Evolutionary conservation across 768 basidiomycete species (phyloP).

Genomic region (Pleurotus ostreatus): DNA sequence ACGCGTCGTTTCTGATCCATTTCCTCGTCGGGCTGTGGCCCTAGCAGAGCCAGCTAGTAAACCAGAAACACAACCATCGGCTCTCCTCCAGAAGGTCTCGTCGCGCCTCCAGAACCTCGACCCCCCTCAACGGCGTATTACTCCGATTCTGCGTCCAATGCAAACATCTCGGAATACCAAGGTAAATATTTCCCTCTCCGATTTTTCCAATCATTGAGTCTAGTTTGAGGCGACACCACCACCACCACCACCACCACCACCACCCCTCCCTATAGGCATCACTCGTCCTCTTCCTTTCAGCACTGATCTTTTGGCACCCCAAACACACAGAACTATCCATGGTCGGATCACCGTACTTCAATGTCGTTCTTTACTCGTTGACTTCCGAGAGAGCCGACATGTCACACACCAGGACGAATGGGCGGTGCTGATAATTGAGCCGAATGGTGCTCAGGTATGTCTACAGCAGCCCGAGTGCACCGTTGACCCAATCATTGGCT

Average conservation of each 20-base stretch:
- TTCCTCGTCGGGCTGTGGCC: constrained; percentile 10
- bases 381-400: constrained; percentile 53
- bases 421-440: constrained; percentile 40
- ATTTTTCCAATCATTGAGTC: not conserved
- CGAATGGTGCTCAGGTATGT: constrained; percentile 33
- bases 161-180: too few species aligned
- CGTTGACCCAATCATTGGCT: not conserved
- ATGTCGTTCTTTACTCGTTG: constrained; percentile 45
- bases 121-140: too few species aligned
- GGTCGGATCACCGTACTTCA: constrained; percentile 49
- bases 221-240: not conserved
- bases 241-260: not conserved
- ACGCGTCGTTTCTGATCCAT: constrained; percentile 30
- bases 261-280: constrained; percentile 27
- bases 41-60: too few species aligned
- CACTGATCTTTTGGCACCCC: constrained; percentile 28
- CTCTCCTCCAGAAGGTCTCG: too few species aligned
- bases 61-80: too few species aligned
- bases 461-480: not conserved
- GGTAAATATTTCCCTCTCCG: too few species aligned
- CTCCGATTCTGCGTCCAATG: too few species aligned
- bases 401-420: constrained; percentile 40
- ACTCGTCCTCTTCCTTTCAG: constrained; percentile 32
- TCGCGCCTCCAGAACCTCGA: too few species aligned
- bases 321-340: constrained; percentile 42